Conservation (phyloP, 148 eudicot genomes). For the Silene uniflora region DNA sequence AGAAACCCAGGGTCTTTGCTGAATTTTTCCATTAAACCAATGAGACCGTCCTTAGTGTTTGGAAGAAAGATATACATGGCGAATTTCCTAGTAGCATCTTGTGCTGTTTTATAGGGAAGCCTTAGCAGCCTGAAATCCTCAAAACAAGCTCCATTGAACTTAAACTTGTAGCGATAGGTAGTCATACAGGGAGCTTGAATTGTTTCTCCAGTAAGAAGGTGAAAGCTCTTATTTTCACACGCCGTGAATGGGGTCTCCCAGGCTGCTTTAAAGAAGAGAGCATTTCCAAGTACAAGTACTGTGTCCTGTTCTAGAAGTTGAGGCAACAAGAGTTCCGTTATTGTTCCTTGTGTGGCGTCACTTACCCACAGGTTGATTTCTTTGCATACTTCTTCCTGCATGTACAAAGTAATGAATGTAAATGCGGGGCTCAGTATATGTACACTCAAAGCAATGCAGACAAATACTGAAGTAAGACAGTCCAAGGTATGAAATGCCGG, state of each 20-base stretch:
- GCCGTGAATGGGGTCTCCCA: neutral
- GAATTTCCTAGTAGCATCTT: conserved; percentile 10
- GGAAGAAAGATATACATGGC: conserved; percentile 28
- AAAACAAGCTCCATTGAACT: conserved; percentile 1
- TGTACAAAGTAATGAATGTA: neutral
- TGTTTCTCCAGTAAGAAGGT: conserved; percentile 11
- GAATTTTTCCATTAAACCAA: conserved; percentile 10
- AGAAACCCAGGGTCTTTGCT: conserved; percentile 10
- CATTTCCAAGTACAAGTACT: conserved; percentile 21
- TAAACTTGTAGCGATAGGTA: neutral
- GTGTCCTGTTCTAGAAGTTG: neutral
- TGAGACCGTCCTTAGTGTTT: conserved; percentile 6
- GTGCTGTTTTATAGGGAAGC: conserved; percentile 13
- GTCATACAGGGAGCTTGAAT: conserved; percentile 7
- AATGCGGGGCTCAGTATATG: too few species aligned
- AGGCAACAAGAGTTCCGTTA: conserved; percentile 9
- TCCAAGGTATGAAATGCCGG: too few species aligned
- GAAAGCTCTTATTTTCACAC: neutral
- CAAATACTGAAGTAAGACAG: too few species aligned
- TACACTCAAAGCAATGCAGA: neutral
- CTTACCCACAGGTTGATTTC: conserved; percentile 21
- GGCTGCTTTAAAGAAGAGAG: conserved; percentile 19
- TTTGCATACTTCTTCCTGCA: conserved; percentile 12
- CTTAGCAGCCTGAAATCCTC: conserved; percentile 17
- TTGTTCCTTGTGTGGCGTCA: conserved; percentile 14